Evolutionary conservation across 305 asterid genomes (phyloP).

Genomic region (Euphrasia arctica): DNA sequence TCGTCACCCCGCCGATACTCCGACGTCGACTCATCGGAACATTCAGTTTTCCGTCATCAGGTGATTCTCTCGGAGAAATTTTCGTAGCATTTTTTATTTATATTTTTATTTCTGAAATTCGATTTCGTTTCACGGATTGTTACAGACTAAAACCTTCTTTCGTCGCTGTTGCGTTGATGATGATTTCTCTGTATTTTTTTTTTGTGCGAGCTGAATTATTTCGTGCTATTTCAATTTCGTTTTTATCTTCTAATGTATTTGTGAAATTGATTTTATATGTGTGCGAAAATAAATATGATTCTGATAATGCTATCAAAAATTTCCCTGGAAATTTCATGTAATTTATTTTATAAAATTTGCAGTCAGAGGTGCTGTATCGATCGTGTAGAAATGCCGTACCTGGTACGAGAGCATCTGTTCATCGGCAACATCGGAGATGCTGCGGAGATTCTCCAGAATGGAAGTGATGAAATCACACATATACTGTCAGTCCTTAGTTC

Average conservation of each 20-base stretch:
- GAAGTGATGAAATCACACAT: conserved; percentile 73
- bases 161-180: neutral
- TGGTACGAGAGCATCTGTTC: conserved; percentile 76
- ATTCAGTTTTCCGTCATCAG: neutral
- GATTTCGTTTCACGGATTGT: neutral
- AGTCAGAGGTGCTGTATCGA: conserved; percentile 25
- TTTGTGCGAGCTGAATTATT: neutral
- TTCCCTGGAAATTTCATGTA: no score
- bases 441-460: conserved; percentile 85
- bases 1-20: neutral
- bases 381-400: conserved; percentile 67
- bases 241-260: neutral
- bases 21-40: no score
- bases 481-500: conserved; percentile 86
- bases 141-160: neutral
- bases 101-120: neutral
- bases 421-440: conserved; percentile 90
- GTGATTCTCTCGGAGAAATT: neutral
- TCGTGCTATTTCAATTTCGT: neutral
- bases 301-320: no score
- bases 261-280: neutral
- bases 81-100: neutral
- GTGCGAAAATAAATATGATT: no score
- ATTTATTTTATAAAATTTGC: neutral
- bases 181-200: neutral